Base-by-base conservation (phyloP, 257 asterid genomes). In the Plantago major region DNA sequence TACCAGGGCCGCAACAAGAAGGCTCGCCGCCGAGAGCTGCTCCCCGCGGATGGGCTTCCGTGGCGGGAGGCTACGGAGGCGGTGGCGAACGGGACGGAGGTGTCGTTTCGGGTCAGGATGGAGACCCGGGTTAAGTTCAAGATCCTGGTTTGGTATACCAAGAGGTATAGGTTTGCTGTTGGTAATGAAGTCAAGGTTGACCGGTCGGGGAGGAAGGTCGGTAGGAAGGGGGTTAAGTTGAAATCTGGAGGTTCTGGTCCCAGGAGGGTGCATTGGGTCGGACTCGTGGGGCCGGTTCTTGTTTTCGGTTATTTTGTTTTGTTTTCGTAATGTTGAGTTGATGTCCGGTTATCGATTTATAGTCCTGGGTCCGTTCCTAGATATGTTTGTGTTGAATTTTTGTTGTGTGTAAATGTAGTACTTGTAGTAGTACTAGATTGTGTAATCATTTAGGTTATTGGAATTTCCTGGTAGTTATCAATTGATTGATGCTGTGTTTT, bases 1-100 rank as follows among this genome's bases (percentile, higher is more conserved):
- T 67, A 83, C 72, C 96, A 90, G 77, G 98, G 98, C 12, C 94
- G 82, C 68, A 64, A 55, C 6, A 85, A 85, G 76, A 75, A 53
- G 4, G 73, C 94, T 18, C 64, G 3, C 54, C 73, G 81, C 71
- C 64, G 2, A 7, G 56, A 54, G 4, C 0, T 51, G 77, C 67
- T 77, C 47, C 71, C 66, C 60, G 69, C 80, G 12, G 9, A 10
- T 1, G 86, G 82, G 10, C 48, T 81, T 73, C 87, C 86, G 62
- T 90, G 92, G 97, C 63, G 37, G 73, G 82, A 37, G 67, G 95
- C 81, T 59, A 16, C 33, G 3, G 50, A 19, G 38, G 73, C 62
- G 37, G 84, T 74, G 10, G 66, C 68, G 12, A 76, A 67, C 42
- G 81, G 72, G 55, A 75, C 84, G 10, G 63, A 50, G 55, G 81